Base-by-base conservation (phyloP, 2,329 filamentous ascomycete genomes). In the Exophiala oligosperma region DNA sequence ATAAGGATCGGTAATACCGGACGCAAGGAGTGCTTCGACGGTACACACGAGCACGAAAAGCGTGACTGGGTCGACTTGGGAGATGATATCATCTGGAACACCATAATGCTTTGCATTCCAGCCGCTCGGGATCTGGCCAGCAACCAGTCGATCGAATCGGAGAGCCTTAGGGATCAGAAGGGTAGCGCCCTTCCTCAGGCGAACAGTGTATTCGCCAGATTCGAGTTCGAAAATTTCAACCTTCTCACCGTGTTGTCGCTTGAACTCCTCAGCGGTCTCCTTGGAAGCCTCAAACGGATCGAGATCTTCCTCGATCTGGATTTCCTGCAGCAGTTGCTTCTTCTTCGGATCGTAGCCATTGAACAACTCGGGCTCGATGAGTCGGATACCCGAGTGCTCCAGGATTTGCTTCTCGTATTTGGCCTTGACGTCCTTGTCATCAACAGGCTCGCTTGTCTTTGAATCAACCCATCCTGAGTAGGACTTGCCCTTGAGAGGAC, bases 361-460 rank as follows among this genome's bases (percentile, higher is more conserved):
- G 77, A 99, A 97, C 17, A 99, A 84, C 77, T 99, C 94, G 0
- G 94, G 92, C 78, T 99, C 94, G 68, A 99, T 97, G 46, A 99
- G 83, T 74, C 94, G 93, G 68, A 99, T 99, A 79, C 94, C 94
- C 43, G 91, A 90, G 81, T 99, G 94, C 70, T 97, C 93, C 44
- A 99, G 82, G 64, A 99, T 96, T 75, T 89, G 84, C 79, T 95
- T 96, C 81, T 99, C 95, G 73, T 97, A 99, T 79, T 97, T 97
- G 69, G 84, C 76, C 83, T 99, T 99, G 75, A 99, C 84, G 70
- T 99, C 94, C 80, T 97, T 97, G 79, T 99, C 94, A 60, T 97
- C 93, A 28, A 99, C 92, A 6, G 94, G 94, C 59, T 97, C 93
- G 44, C 91, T 91, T 54, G 91, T 88, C 84, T 97, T 97, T 72